These are phyloP conservation scores for Crithidia bombi DNA, from an alignment of 208 protist genomes.

Conservation along the genomic window DNA sequence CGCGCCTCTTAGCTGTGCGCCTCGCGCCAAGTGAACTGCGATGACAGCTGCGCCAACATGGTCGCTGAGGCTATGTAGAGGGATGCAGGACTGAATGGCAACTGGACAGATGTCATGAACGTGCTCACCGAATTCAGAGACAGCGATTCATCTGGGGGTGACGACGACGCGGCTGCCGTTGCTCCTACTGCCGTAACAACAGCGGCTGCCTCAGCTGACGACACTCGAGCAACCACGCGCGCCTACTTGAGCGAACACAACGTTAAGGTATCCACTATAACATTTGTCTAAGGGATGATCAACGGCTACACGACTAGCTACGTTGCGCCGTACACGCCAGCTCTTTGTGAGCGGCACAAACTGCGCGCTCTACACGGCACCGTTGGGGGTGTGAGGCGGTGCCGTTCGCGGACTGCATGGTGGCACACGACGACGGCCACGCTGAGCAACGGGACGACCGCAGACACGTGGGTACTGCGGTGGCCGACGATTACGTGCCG, in stretches of 20 bases:
- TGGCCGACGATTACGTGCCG: slow-evolving; percentile 45
- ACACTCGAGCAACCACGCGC: background rate
- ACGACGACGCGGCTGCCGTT: no score
- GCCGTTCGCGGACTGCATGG: slow-evolving; percentile 50
- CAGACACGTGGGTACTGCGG: slow-evolving; percentile 33
- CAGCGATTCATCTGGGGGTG: no score
- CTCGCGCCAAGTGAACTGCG: no score
- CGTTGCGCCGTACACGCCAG: slow-evolving; percentile 4
- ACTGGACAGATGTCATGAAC: no score
- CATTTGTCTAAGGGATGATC: background rate
- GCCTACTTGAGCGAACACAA: background rate
- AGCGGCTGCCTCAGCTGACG: background rate
- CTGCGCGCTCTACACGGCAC: slow-evolving; percentile 51
- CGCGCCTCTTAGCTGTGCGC: no score
- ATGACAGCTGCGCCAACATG: no score
- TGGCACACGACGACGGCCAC: slow-evolving; percentile 36
- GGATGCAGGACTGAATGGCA: no score
- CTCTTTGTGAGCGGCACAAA: slow-evolving; percentile 56
- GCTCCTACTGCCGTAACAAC: no score
- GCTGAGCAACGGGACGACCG: slow-evolving; percentile 2
- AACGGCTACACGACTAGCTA: slow-evolving; percentile 6
- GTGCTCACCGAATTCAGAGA: no score
- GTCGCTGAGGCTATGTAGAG: no score
- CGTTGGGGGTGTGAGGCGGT: slow-evolving; percentile 48
- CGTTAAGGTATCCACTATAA: background rate